These are phyloP conservation scores for Paramyrothecium roridum DNA, from an alignment of 2,329 filamentous ascomycete species.

Conservation along the genomic window DNA sequence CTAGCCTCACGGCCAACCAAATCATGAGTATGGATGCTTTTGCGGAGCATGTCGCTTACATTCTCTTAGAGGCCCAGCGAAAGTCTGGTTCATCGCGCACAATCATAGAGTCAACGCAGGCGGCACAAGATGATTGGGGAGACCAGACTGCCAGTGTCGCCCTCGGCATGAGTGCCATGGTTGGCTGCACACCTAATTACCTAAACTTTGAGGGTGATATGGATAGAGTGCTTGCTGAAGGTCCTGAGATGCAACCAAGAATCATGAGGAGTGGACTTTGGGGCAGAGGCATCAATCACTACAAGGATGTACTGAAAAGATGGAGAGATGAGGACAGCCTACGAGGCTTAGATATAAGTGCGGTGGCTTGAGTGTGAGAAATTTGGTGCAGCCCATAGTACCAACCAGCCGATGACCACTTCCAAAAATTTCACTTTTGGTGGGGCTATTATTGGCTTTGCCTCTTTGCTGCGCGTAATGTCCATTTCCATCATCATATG, in stretches of 20 bases:
- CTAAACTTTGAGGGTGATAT: neutral
- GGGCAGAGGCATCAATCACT: neutral
- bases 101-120: neutral
- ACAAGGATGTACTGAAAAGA: neutral
- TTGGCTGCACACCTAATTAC: neutral
- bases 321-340: neutral
- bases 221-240: neutral
- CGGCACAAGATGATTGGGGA: neutral
- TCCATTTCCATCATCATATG: too few species aligned
- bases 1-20: neutral
- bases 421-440: too few species aligned
- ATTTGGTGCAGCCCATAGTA: too few species aligned
- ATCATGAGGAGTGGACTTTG: neutral
- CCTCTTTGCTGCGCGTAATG: too few species aligned
- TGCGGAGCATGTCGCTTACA: neutral
- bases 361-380: too few species aligned
- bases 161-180: neutral
- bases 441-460: too few species aligned
- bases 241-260: neutral
- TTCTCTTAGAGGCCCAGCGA: neutral
- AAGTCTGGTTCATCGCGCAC: neutral
- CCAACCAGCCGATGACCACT: too few species aligned
- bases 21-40: neutral
- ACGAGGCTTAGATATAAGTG: conserved; percentile 2
- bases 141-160: neutral